A percentile compares a stretch with the other conserved stretches of the same genome.
phyloP scores from a whole-genome alignment of 1,284 basidiomycete species.

The Ganoderma leucocontextum region DNA sequence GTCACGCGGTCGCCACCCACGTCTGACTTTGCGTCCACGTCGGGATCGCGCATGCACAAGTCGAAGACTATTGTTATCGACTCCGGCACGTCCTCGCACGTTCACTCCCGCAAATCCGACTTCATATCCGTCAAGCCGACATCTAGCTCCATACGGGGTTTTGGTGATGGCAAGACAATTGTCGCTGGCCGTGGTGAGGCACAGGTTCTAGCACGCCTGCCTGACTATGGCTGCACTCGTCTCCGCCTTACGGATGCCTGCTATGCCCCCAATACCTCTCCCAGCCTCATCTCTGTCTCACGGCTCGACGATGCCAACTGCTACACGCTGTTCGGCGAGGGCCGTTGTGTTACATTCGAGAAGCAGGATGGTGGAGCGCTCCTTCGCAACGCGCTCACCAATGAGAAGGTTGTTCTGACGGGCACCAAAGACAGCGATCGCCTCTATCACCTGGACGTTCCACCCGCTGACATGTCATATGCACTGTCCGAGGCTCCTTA shows the following conservation, averaged over 20 bases:
- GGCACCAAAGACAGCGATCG: slow-evolving; percentile 10
- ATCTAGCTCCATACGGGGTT: slow-evolving; percentile 12
- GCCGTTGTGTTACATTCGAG: slow-evolving; percentile 19
- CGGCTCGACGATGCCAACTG: slow-evolving; percentile 17
- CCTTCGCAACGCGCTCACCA: slow-evolving; percentile 6
- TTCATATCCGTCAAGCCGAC: slow-evolving; percentile 11
- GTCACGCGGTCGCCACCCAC: neutral
- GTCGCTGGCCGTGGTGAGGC: slow-evolving; percentile 17
- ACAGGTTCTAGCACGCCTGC: slow-evolving; percentile 10
- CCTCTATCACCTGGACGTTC: slow-evolving; percentile 19
- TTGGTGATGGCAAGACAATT: slow-evolving; percentile 14
- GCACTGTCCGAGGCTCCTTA: slow-evolving; percentile 2
- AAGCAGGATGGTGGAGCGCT: slow-evolving; percentile 14
- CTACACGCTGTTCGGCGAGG: slow-evolving; percentile 22
- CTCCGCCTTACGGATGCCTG: slow-evolving; percentile 17
- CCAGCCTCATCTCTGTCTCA: slow-evolving; percentile 22
- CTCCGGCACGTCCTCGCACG: slow-evolving; percentile 18
- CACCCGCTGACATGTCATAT: neutral
- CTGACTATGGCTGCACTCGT: slow-evolving; percentile 11
- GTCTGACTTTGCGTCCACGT: too few relatives aligned
- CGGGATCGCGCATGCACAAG: neutral
- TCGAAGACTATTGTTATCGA: slow-evolving; percentile 9
- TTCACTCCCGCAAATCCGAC: slow-evolving; percentile 15
- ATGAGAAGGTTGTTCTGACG: slow-evolving; percentile 11
- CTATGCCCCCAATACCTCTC: slow-evolving; percentile 17